Evolutionary conservation across 495 filamentous ascomycete species (phyloP).

Genomic region (Pyronema domesticum): DNA sequence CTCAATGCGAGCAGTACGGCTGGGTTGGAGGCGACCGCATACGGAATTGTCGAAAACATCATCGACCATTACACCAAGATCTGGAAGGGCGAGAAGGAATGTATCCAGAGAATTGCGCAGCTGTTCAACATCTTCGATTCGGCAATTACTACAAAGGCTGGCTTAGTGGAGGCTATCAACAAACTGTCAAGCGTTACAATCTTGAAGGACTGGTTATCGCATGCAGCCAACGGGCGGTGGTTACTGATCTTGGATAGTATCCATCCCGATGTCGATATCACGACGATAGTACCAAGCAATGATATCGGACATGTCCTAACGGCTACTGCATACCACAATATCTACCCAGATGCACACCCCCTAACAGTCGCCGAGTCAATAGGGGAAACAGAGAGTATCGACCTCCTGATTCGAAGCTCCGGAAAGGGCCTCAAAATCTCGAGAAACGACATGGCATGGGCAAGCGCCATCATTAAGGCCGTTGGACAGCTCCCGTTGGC

Average conservation of each 20-base stretch:
- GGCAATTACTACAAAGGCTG: background rate
- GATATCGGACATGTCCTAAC: slow-evolving; percentile 2
- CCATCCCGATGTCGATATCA: slow-evolving; percentile 1
- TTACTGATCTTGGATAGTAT: slow-evolving; percentile 8
- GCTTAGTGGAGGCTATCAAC: slow-evolving; percentile 1
- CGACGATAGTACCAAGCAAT: slow-evolving; percentile 2
- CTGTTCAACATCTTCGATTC: background rate
- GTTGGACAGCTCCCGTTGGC: slow-evolving; percentile 11
- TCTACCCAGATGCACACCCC: background rate
- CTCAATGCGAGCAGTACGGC: slow-evolving; percentile 3
- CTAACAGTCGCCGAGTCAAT: background rate
- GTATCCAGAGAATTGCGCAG: background rate
- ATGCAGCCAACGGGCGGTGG: background rate
- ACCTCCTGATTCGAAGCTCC: slow-evolving; percentile 4
- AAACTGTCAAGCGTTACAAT: background rate
- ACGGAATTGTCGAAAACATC: background rate
- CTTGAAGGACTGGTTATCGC: slow-evolving; percentile 1
- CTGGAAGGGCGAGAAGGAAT: background rate
- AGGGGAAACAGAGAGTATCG: background rate
- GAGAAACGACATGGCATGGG: background rate
- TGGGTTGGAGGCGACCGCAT: background rate
- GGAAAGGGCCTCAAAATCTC: background rate
- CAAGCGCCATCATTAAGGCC: background rate
- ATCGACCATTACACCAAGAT: slow-evolving; percentile 1
- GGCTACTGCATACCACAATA: background rate